Percentiles rank a stretch among this genome's conserved stretches.
Evolutionary conservation across 129 eudicot genomes (phyloP).

Genomic region (Kitagawia praeruptora): DNA sequence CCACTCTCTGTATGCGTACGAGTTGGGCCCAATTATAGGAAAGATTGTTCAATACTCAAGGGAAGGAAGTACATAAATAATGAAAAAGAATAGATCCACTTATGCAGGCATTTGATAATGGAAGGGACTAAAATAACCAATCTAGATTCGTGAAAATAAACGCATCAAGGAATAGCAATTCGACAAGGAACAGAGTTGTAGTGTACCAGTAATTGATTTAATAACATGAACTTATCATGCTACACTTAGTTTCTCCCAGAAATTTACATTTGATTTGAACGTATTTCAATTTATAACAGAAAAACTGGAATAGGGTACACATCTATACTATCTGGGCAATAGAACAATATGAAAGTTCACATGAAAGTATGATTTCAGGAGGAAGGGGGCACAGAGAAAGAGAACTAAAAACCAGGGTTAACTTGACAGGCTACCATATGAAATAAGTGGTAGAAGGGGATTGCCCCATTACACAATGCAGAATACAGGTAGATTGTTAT

Average conservation of each 20-base stretch:
- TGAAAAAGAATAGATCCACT: not conserved
- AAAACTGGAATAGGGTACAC: not conserved
- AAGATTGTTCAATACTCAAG: not conserved
- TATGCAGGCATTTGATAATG: not conserved
- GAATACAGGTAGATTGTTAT: not conserved
- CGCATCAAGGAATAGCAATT: not conserved
- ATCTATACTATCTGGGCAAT: not conserved
- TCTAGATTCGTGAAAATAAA: not conserved
- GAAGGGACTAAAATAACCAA: not conserved
- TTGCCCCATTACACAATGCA: not conserved
- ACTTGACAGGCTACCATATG: not conserved
- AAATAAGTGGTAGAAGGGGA: not conserved
- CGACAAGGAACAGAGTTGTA: not conserved
- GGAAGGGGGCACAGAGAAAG: not conserved
- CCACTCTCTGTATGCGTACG: not conserved
- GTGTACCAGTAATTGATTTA: not conserved
- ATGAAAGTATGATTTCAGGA: not conserved
- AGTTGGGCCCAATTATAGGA: not conserved
- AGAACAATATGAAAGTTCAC: not conserved
- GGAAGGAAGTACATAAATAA: not conserved
- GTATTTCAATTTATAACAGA: not conserved
- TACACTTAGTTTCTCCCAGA: not conserved
- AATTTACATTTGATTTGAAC: not conserved
- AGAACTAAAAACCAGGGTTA: not conserved
- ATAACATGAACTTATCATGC: not conserved